These are phyloP conservation scores for Claviceps lovelessii DNA, from an alignment of 2,329 filamentous ascomycete genomes.

Conservation along the genomic window DNA sequence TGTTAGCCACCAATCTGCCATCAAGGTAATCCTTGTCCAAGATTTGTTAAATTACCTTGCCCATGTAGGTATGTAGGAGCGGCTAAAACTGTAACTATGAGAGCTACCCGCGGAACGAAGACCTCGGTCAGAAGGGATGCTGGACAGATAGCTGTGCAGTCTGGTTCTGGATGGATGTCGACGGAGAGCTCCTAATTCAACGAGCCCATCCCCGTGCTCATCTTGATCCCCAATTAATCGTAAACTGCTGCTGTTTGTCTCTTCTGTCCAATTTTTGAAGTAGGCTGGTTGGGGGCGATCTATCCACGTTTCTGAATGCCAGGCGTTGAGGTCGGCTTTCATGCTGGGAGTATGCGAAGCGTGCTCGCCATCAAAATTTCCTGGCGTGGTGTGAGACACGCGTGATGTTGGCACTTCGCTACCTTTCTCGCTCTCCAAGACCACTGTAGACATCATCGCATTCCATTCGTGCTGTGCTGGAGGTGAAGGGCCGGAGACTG, in stretches of 20 bases:
- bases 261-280: conserved; percentile 22
- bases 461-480: conserved; percentile 45
- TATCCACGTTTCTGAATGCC: conserved; percentile 11
- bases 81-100: conserved; percentile 30
- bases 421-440: conserved; percentile 44
- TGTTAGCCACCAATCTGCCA: not conserved
- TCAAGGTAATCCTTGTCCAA: not conserved
- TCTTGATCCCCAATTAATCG: conserved; percentile 43
- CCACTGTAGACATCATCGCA: conserved; percentile 48
- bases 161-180: conserved; percentile 39
- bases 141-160: conserved; percentile 36
- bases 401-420: conserved; percentile 36
- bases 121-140: conserved; percentile 35
- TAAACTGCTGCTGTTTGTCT: conserved; percentile 20
- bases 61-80: conserved; percentile 37
- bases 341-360: not conserved
- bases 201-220: conserved; percentile 49
- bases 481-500: conserved; percentile 7
- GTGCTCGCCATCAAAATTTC: conserved; percentile 33
- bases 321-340: not conserved
- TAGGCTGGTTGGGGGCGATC: conserved; percentile 35
- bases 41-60: conserved; percentile 27
- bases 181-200: conserved; percentile 40
- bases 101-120: conserved; percentile 38
- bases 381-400: conserved; percentile 28